A percentile compares a stretch with the other conserved stretches of the same genome.
phyloP scores from a whole-genome alignment of 2,329 filamentous ascomycete species.

The Proliferodiscus dingleyae region DNA sequence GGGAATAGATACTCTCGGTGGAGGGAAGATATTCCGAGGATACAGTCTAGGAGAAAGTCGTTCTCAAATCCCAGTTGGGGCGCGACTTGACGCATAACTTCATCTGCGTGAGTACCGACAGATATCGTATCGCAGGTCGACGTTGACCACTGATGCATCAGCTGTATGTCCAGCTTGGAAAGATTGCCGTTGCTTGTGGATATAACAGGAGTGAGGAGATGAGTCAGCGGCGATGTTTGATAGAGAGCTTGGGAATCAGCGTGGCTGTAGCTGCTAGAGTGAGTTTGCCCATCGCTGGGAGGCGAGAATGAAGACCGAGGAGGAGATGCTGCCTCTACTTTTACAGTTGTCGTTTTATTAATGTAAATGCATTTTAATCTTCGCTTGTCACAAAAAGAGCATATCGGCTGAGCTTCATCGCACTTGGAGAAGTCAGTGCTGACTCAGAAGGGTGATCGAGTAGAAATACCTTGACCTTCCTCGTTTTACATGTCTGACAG shows the following conservation, averaged over 20 bases:
- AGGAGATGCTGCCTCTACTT: neutral
- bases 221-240: neutral
- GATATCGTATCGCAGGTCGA: conserved; percentile 19
- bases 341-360: conserved; percentile 1
- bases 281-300: neutral
- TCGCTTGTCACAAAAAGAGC: conserved; percentile 25
- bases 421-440: conserved; percentile 19
- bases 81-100: conserved; percentile 17
- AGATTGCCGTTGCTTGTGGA: conserved; percentile 9
- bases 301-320: neutral
- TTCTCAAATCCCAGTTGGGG: conserved; percentile 29
- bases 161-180: conserved; percentile 21
- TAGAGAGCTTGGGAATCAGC: neutral
- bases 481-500: conserved; percentile 27
- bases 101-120: conserved; percentile 10
- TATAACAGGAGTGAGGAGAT: neutral
- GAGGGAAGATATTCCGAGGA: conserved; percentile 27
- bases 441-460: neutral
- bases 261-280: neutral
- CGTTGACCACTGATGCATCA: conserved; percentile 29
- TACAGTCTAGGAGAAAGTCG: conserved; percentile 24
- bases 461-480: conserved; percentile 27
- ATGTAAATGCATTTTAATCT: conserved; percentile 24
- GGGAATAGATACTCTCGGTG: conserved; percentile 23
- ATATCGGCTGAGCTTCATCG: conserved; percentile 28